phyloP scores from a whole-genome alignment of 1,139 yeast species.

The Suhomyces atakaporum region DNA sequence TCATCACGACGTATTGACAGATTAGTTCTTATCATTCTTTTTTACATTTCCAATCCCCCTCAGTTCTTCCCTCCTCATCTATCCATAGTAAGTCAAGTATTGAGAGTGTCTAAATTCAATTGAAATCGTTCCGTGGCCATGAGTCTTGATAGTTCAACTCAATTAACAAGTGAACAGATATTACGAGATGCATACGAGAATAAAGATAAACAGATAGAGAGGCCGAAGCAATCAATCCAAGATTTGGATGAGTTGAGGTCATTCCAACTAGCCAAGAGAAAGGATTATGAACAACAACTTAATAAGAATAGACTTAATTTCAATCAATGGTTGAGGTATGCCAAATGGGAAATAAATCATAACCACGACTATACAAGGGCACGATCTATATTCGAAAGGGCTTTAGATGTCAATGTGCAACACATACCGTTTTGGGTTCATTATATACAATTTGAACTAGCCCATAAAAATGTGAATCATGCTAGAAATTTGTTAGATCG shows the following conservation, averaged over 20 bases:
- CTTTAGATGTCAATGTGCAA: conserved; percentile 72
- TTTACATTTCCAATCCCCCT: no score
- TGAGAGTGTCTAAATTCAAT: no score
- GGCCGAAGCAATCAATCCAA: conserved; percentile 55
- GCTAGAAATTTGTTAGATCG: conserved; percentile 85
- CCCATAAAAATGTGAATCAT: conserved; percentile 74
- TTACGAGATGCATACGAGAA: conserved; percentile 39
- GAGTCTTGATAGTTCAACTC: conserved; percentile 7
- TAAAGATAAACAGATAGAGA: conserved; percentile 38
- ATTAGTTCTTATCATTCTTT: no score
- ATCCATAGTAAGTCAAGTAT: no score
- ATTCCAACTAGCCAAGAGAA: conserved; percentile 71
- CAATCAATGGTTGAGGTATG: conserved; percentile 93
- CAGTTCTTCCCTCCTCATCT: no score
- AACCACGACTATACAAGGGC: conserved; percentile 71
- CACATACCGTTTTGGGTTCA: conserved; percentile 84
- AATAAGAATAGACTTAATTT: conserved; percentile 78
- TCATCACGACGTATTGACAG: neutral
- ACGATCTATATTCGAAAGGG: conserved; percentile 85
- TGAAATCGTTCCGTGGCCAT: conserved; percentile 4
- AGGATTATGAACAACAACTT: conserved; percentile 82
- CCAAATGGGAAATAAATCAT: conserved; percentile 81
- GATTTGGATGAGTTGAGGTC: conserved; percentile 82
- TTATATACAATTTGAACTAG: conserved; percentile 77
- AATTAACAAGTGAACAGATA: conserved; percentile 40